Evolutionary conservation across 495 filamentous ascomycete genomes (phyloP).

Genomic region (Xylaria venustula): DNA sequence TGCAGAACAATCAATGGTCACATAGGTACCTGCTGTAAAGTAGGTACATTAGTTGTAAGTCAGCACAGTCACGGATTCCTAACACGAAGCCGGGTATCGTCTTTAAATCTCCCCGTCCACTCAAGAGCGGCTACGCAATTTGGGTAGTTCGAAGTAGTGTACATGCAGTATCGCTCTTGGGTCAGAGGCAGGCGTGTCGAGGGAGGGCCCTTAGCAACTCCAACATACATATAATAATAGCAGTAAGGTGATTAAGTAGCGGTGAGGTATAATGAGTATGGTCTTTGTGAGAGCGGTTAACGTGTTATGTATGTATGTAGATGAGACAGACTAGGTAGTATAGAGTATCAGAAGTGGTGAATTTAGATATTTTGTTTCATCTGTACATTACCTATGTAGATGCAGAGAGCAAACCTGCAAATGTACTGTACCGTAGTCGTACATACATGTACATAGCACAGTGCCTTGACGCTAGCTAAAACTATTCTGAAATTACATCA

Average conservation of each 20-base stretch:
- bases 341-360: no score
- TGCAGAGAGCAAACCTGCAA: no score
- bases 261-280: slow-evolving; percentile 1
- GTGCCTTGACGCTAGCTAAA: no score
- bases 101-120: slow-evolving; percentile 4
- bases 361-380: no score
- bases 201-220: neutral
- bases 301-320: no score
- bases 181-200: no score
- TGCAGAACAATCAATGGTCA: neutral
- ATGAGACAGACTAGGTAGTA: no score
- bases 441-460: no score
- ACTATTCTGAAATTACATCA: no score
- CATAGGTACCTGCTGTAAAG: neutral
- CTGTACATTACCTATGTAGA: no score
- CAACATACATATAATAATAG: neutral
- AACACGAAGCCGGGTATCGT: slow-evolving; percentile 3
- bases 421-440: no score
- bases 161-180: neutral
- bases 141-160: neutral
- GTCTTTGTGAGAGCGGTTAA: no score
- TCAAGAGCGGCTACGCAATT: neutral
- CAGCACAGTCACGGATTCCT: neutral
- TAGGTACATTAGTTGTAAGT: neutral
- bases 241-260: slow-evolving; percentile 1